phyloP scores from a whole-genome alignment of 2,329 filamentous ascomycete genomes.

The Thelonectria discophora region DNA sequence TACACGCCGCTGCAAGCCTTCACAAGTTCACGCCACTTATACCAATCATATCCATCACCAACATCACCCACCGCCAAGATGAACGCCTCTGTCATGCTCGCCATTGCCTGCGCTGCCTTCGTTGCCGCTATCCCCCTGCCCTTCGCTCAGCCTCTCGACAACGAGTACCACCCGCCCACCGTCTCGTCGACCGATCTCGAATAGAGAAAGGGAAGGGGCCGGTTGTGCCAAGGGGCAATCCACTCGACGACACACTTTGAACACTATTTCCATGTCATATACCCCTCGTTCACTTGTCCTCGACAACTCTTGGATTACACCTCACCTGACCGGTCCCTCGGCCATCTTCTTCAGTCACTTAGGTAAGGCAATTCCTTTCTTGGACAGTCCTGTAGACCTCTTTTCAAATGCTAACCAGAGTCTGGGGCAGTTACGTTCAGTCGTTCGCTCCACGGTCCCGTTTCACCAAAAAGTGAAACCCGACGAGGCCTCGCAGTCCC shows the following conservation, averaged over 20 bases:
- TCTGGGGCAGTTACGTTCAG: background rate
- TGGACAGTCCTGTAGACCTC: background rate
- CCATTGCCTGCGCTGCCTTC: slow-evolving; percentile 14
- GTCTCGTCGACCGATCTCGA: slow-evolving; percentile 20
- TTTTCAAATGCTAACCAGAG: background rate
- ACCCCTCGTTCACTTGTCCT: background rate
- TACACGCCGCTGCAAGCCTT: background rate
- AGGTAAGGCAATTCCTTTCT: background rate
- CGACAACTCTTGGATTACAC: background rate
- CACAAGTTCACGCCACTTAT: background rate
- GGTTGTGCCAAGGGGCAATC: background rate
- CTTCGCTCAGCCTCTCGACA: slow-evolving; percentile 9
- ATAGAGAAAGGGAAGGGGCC: slow-evolving; percentile 1
- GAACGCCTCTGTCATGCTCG: slow-evolving; percentile 19
- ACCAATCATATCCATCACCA: background rate
- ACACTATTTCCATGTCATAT: background rate
- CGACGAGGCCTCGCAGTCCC: background rate
- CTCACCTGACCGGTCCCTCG: background rate
- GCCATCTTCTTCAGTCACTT: background rate
- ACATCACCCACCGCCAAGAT: slow-evolving; percentile 6
- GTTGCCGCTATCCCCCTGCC: slow-evolving; percentile 14
- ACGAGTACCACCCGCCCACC: slow-evolving; percentile 8
- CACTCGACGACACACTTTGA: background rate
- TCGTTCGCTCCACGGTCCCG: background rate
- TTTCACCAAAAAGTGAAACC: slow-evolving; percentile 6